Base-by-base conservation (phyloP, 768 basidiomycete species). In the Tephrocybe rancida region DNA sequence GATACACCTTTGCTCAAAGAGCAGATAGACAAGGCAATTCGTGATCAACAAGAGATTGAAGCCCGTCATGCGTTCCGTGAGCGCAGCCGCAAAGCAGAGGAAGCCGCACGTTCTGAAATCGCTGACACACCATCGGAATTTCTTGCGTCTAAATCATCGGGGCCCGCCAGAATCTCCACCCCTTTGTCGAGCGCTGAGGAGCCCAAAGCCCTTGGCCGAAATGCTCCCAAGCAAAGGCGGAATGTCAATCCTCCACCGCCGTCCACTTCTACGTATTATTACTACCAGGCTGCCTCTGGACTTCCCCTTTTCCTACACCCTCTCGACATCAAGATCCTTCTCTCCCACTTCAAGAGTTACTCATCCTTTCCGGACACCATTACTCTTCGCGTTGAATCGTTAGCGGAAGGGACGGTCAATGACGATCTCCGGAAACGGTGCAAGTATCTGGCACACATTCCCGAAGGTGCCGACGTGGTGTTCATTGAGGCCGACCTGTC, bases 381-480 rank as follows among this genome's bases (percentile, higher is more conserved):
- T 59, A 78, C 80, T 5, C 79, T 97, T 27, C 81, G 83, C n/a
- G 87, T 97, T 25, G 91, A 93, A 61, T 85, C 85, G 13, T 76
- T 81, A 21, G 77, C 83, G 2, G 87, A 91, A 66, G 83, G 90
- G 39, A 83, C 88, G 0, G 88, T 99, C 59, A 92, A 96, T 68
- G 95, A 95, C 55, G 95, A 97, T 55, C 76, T 99, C 24, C 86
- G 95, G 44, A 91, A 93, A 70, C 87, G 95, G 27, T 98, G 93
- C 78, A 96, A 95, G 67, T 98, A 98, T 69, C 87, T 99, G 56
- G 85, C 85, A 3, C 95, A 98, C 69, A 79, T 98, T 61, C 92
- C 95, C 1, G 87, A 92, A 52, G 87, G 92, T 39, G 87, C 92
- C 32, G 95, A 98, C 63, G 92, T 98, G 41, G 88, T 94, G 21